These are phyloP conservation scores for Fragosphaeria purpurea DNA, from an alignment of 2,329 filamentous ascomycete genomes.

Conservation along the genomic window DNA sequence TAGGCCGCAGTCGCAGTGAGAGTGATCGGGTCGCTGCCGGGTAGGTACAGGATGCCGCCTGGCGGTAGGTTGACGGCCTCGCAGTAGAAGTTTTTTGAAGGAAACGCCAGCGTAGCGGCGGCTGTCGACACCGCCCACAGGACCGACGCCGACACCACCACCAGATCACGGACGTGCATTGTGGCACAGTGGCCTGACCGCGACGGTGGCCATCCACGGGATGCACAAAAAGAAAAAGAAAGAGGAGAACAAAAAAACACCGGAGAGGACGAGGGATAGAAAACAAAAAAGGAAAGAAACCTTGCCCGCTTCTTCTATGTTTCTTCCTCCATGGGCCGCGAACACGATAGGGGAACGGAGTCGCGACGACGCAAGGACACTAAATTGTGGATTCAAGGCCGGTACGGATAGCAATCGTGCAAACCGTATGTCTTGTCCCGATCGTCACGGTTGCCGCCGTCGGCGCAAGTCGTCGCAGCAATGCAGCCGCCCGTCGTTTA, in stretches of 20 bases:
- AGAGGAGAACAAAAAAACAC: neutral
- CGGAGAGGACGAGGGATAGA: neutral
- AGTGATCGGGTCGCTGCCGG: conserved; percentile 44
- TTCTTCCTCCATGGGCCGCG: conserved; percentile 1
- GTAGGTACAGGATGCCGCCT: conserved; percentile 38
- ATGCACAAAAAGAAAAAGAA: neutral
- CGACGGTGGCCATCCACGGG: conserved; percentile 14
- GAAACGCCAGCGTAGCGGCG: neutral
- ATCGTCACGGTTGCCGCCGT: too few relatives aligned
- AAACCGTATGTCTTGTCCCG: too few relatives aligned
- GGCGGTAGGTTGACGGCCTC: conserved; percentile 33
- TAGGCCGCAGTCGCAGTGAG: conserved; percentile 51
- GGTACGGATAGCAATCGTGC: neutral
- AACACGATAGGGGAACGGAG: neutral
- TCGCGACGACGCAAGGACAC: neutral
- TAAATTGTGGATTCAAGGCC: neutral
- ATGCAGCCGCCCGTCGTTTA: too few relatives aligned
- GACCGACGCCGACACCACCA: conserved; percentile 9
- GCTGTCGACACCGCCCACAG: neutral
- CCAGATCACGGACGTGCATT: conserved; percentile 6
- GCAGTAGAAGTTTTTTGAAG: conserved; percentile 18
- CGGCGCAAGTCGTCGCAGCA: too few relatives aligned
- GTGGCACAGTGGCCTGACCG: conserved; percentile 16
- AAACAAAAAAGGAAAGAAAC: neutral
- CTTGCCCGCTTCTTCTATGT: neutral